Conservation (phyloP, 2,329 filamentous ascomycete species). For the Coniochaeta pulveracea region DNA sequence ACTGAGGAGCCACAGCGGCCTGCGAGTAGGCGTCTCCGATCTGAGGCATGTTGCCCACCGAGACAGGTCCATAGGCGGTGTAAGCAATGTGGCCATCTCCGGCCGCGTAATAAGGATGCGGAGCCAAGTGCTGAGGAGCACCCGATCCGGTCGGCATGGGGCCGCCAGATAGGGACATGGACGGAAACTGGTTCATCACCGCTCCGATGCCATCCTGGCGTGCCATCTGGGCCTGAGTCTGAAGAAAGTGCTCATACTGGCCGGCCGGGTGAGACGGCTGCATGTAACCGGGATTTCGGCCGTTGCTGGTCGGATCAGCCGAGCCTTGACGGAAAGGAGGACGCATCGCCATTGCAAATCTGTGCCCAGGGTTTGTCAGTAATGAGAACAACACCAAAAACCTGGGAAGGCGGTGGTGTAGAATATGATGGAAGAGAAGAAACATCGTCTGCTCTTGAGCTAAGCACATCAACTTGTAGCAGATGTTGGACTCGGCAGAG, state of each 20-base stretch:
- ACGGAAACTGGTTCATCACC: slow-evolving; percentile 18
- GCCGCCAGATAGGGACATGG: slow-evolving; percentile 13
- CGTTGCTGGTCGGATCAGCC: neutral
- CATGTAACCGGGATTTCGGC: neutral
- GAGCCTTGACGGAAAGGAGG: neutral
- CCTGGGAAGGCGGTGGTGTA: neutral
- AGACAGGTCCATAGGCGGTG: slow-evolving; percentile 10
- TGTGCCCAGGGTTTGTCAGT: neutral
- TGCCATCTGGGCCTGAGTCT: neutral
- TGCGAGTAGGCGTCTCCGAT: slow-evolving; percentile 2
- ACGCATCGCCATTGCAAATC: neutral
- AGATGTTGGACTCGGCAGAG: too few relatives aligned
- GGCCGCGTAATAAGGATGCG: slow-evolving; percentile 9
- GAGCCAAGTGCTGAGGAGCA: slow-evolving; percentile 11
- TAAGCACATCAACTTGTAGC: too few relatives aligned
- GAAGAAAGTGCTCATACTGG: neutral
- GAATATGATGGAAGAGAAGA: too few relatives aligned
- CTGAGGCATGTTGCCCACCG: slow-evolving; percentile 8
- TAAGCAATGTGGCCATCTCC: slow-evolving; percentile 13
- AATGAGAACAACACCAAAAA: neutral
- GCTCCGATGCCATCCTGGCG: slow-evolving; percentile 6
- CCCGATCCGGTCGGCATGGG: slow-evolving; percentile 11
- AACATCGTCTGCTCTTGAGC: too few relatives aligned
- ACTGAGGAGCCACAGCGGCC: slow-evolving; percentile 1
- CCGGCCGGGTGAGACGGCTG: neutral